A percentile compares a stretch with the other conserved stretches of the same genome.
These are phyloP conservation scores for Nepenthes alata DNA, from an alignment of 179 eudicot species.

Conservation along the genomic window DNA sequence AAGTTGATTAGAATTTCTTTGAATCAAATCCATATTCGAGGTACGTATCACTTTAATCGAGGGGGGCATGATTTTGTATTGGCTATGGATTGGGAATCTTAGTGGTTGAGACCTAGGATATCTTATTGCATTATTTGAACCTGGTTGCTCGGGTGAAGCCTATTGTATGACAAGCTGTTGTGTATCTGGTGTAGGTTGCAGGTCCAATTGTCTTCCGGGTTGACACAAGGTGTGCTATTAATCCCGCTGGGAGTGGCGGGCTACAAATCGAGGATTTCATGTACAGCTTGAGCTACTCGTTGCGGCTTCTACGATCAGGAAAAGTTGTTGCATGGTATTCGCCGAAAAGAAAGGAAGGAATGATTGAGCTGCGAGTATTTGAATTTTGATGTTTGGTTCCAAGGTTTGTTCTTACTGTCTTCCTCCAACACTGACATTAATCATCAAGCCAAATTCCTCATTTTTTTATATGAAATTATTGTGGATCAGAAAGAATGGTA, in stretches of 20 bases:
- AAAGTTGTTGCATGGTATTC: constrained; percentile 88
- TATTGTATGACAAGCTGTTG: neutral
- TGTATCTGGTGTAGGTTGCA: constrained; percentile 38
- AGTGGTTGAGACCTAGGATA: too few species aligned
- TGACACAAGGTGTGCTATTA: constrained; percentile 40
- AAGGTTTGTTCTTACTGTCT: neutral
- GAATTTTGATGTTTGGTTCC: constrained; percentile 25
- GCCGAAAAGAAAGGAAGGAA: constrained; percentile 69
- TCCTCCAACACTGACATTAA: neutral
- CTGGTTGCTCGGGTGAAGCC: too few species aligned
- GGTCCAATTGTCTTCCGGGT: constrained; percentile 70
- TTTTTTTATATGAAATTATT: too few species aligned
- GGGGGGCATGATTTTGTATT: too few species aligned
- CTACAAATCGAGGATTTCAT: constrained; percentile 53
- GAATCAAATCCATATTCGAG: too few species aligned
- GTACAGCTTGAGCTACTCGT: constrained; percentile 60
- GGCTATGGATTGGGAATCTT: too few species aligned
- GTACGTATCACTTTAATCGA: too few species aligned
- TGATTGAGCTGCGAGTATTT: constrained; percentile 65
- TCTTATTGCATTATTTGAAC: too few species aligned
- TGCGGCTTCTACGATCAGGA: constrained; percentile 50
- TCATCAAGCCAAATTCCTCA: too few species aligned
- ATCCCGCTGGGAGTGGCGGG: constrained; percentile 25
- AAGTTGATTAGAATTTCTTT: too few species aligned
- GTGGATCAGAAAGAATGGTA: too few species aligned